Percentiles rank a stretch among this genome's conserved stretches.
phyloP scores from a whole-genome alignment of 805 yeast genomes.

The Myxozyma kluyveri region DNA sequence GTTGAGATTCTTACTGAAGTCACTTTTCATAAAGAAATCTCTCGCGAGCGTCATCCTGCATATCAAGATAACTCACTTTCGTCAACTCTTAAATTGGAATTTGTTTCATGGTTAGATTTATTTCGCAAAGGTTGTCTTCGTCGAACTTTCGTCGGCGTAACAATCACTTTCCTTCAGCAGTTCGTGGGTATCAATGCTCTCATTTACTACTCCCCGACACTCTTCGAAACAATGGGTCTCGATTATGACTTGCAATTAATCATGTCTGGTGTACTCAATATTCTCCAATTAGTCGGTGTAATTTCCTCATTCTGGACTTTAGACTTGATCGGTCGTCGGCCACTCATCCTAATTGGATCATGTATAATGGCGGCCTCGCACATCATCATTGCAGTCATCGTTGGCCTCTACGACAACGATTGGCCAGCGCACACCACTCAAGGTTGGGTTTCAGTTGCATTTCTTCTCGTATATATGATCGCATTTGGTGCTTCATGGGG shows the following conservation, averaged over 20 bases:
- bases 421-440: constrained; percentile 35
- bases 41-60: too few relatives aligned
- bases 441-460: constrained; percentile 27
- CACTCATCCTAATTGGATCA: constrained; percentile 53
- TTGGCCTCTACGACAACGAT: constrained; percentile 41
- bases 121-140: constrained; percentile 8
- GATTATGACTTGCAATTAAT: constrained; percentile 47
- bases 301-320: constrained; percentile 53
- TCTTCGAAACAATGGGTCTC: constrained; percentile 49
- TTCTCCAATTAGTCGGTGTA: too few relatives aligned
- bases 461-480: constrained; percentile 28
- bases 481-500: constrained; percentile 29
- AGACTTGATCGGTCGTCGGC: constrained; percentile 66
- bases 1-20: constrained; percentile 35
- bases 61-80: too few relatives aligned
- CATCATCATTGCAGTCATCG: constrained; percentile 39
- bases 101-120: constrained; percentile 9
- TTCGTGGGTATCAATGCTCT: constrained; percentile 47
- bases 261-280: constrained; percentile 42
- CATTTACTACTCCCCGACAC: constrained; percentile 47
- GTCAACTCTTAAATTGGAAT: too few relatives aligned
- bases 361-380: constrained; percentile 53
- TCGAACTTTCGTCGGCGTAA: constrained; percentile 3
- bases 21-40: too few relatives aligned
- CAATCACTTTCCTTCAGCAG: constrained; percentile 31